Evolutionary conservation across 768 basidiomycete species (phyloP).

Genomic region (Lepiota subincarnata): DNA sequence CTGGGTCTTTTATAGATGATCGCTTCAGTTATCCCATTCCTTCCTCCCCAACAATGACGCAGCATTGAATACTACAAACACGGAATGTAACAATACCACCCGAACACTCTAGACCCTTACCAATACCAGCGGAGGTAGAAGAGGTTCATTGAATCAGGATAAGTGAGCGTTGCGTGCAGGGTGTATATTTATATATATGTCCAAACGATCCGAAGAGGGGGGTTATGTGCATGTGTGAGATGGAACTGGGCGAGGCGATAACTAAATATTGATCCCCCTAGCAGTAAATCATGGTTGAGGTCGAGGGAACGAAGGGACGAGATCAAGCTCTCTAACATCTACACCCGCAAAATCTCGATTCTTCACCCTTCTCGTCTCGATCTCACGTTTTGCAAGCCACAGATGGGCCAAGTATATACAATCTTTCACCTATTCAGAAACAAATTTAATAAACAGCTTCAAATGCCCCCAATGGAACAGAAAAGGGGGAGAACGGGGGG

Average conservation of each 20-base stretch:
- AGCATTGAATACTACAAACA: too few species aligned
- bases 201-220: too few species aligned
- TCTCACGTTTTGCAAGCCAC: conserved; percentile 66
- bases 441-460: too few species aligned
- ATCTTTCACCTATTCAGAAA: conserved; percentile 60
- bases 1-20: background rate
- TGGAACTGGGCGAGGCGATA: too few species aligned
- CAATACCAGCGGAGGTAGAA: too few species aligned
- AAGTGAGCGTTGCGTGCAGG: too few species aligned
- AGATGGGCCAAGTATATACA: conserved; percentile 63
- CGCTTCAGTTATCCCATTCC: background rate
- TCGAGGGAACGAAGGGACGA: conserved; percentile 21
- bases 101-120: too few species aligned
- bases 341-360: conserved; percentile 70
- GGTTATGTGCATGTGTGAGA: too few species aligned
- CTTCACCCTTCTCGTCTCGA: conserved; percentile 64
- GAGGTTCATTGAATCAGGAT: too few species aligned
- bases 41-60: background rate
- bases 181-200: too few species aligned
- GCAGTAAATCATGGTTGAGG: background rate
- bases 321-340: conserved; percentile 62
- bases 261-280: too few species aligned
- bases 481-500: background rate
- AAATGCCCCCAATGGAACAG: background rate
- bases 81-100: too few species aligned